These are phyloP conservation scores for Nepenthes alata DNA, from an alignment of 179 eudicot species.

Conservation along the genomic window DNA sequence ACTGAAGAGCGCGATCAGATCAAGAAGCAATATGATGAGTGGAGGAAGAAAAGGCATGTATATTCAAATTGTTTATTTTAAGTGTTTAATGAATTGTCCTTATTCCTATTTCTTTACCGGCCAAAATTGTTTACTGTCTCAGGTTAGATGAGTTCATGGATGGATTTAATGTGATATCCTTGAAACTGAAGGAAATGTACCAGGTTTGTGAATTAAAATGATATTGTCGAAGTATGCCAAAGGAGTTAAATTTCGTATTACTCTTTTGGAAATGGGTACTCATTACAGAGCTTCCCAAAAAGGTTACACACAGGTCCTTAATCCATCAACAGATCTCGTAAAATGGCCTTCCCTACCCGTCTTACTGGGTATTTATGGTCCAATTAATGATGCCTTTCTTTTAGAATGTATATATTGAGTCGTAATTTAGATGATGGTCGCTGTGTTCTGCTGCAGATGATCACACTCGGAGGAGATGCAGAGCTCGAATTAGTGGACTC, in stretches of 20 bases:
- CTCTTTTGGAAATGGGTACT: no score
- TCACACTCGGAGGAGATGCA: constrained; percentile 97
- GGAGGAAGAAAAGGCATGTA: constrained; percentile 78
- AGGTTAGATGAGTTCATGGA: constrained; percentile 99
- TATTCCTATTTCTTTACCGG: neutral
- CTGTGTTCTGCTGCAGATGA: constrained; percentile 47
- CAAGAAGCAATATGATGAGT: constrained; percentile 84
- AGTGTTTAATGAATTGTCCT: neutral
- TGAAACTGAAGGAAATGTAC: constrained; percentile 98
- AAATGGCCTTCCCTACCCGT: no score
- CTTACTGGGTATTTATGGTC: no score
- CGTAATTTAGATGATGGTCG: neutral
- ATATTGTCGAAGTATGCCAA: no score
- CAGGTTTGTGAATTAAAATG: constrained; percentile 41
- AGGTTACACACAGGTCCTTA: no score
- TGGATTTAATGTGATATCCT: constrained; percentile 85
- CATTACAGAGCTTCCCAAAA: no score
- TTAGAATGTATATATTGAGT: neutral
- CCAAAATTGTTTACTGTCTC: constrained; percentile 10
- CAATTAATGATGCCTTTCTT: neutral
- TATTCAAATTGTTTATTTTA: neutral
- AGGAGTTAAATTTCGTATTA: no score
- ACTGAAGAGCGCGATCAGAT: constrained; percentile 84
- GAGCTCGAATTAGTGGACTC: constrained; percentile 95
- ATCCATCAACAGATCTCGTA: no score